Percentiles rank a stretch among this genome's conserved stretches.
phyloP scores from a whole-genome alignment of 257 asterid species.

The Thymus mandschuricus region DNA sequence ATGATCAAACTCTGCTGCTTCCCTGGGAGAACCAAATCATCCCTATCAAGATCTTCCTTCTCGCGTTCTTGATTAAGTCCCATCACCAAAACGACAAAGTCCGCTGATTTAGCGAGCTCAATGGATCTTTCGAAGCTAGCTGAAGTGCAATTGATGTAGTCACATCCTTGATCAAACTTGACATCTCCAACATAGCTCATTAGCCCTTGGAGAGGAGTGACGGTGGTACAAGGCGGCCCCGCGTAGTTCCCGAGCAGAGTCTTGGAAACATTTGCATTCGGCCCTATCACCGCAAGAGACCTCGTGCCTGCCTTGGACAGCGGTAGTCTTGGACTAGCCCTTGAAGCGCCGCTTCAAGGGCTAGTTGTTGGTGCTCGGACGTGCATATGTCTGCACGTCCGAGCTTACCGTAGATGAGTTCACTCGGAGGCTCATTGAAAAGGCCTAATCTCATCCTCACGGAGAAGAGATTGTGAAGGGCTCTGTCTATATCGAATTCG shows the following conservation, averaged over 20 bases:
- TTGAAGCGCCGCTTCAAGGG: constrained; percentile 64
- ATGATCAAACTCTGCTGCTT: constrained; percentile 50
- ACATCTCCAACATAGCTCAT: constrained; percentile 39
- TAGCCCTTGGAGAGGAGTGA: constrained; percentile 62
- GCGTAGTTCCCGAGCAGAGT: constrained; percentile 60
- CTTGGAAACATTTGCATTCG: constrained; percentile 53
- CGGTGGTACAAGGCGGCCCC: constrained; percentile 63
- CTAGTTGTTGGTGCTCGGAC: constrained; percentile 54
- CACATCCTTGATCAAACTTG: constrained; percentile 52
- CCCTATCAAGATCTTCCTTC: constrained; percentile 63
- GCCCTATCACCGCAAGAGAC: constrained; percentile 70
- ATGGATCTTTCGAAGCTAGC: constrained; percentile 29
- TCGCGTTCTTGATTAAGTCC: constrained; percentile 68
- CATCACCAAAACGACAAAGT: constrained; percentile 64
- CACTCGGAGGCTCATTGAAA: constrained; percentile 56
- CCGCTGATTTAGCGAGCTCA: constrained; percentile 43
- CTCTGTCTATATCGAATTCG: constrained; percentile 65
- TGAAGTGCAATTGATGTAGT: constrained; percentile 52
- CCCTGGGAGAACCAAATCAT: constrained; percentile 60
- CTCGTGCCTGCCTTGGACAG: constrained; percentile 45
- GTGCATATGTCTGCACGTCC: constrained; percentile 50
- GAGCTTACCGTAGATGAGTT: constrained; percentile 43
- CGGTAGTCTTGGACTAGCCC: constrained; percentile 78
- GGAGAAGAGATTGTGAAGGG: constrained; percentile 63
- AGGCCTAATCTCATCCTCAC: constrained; percentile 74